Base-by-base conservation (phyloP, 306 rosid species). In the Prunus campanulata region DNA sequence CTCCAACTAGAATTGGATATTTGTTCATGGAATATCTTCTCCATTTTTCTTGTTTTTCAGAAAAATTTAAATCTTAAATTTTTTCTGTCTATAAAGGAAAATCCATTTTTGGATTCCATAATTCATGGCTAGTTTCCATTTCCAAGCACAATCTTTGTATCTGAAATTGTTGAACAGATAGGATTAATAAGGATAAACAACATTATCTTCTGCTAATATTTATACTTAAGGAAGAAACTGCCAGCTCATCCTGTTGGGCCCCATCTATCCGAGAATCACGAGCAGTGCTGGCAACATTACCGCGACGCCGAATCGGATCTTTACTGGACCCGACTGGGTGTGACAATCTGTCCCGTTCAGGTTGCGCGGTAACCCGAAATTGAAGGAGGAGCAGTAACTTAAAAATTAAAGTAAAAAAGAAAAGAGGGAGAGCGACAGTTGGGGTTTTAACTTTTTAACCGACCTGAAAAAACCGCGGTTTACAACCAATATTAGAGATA, bases 331-430 rank as follows among this genome's bases (percentile, higher is more conserved):
- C 68, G 48, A 25, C 5, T 64, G 44, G 49, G 27, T 3, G 14
- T 25, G 32, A 29, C 46, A 60, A 25, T 12, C 82, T 24, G 32
- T 39, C 81, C 64, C 25, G 77, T 49, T 72, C 9, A 29, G 35
- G 60, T 71, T 88, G 84, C 87, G 83, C 85, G 96, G 93, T 78
- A 85, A 91, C 74, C 96, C 97, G 83, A 81, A 54, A 80, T 22
- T 74, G 15, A 74, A 80, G 96, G 89, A 77, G 61, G 70, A 39
- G 20, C 48, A 77, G 39, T 39, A 47, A 25, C 59, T 77, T 70
- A 15, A 54, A 30, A 72, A 48, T 61, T 32, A 32, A 32, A 39
- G 44, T 39, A 61, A 15, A 61, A 49, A 49, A 49, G 19, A 49
- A 13, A 49, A 39, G 44, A 39, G 44, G 44, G 9, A 39, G 44